Percentiles rank a stretch among this genome's conserved stretches.
Evolutionary conservation across 164 flowering plant genomes (phyloP).

Genomic region (Taxillus chinensis): DNA sequence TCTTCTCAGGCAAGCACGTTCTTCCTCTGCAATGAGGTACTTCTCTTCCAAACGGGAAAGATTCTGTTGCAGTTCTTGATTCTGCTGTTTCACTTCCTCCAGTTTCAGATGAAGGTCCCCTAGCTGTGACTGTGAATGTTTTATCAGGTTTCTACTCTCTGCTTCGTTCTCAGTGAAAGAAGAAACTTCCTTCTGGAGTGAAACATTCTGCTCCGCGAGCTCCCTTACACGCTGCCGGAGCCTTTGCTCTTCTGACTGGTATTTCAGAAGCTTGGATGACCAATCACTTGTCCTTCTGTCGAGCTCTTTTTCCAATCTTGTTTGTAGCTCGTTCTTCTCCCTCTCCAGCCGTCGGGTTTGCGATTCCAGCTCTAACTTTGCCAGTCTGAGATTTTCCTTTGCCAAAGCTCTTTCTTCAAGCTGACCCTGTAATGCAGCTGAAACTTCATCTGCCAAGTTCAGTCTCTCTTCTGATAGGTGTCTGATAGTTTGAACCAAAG

Average conservation of each 20-base stretch:
- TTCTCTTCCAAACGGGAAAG: constrained; percentile 42
- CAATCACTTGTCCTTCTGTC: constrained; percentile 88
- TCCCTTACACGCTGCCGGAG: constrained; percentile 88
- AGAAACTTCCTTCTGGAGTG: constrained; percentile 80
- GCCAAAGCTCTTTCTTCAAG: constrained; percentile 48
- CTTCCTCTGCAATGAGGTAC: constrained; percentile 36
- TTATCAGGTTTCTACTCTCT: constrained; percentile 32
- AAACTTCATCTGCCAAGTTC: constrained; percentile 63
- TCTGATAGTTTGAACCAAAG: constrained; percentile 42
- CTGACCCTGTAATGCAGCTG: constrained; percentile 38
- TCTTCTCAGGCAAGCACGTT: constrained; percentile 39
- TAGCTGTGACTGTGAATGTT: constrained; percentile 37
- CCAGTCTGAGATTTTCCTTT: constrained; percentile 40
- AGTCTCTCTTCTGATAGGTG: constrained; percentile 41
- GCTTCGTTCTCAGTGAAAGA: constrained; percentile 45
- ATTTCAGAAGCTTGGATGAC: constrained; percentile 75
- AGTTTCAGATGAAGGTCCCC: constrained; percentile 32
- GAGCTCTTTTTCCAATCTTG: constrained; percentile 63
- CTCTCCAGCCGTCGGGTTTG: constrained; percentile 47
- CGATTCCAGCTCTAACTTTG: constrained; percentile 39
- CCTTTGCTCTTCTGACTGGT: constrained; percentile 73
- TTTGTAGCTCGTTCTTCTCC: constrained; percentile 72
- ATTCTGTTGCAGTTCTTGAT: constrained; percentile 28
- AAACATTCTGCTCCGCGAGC: constrained; percentile 91
- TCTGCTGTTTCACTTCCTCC: constrained; percentile 36